These are phyloP conservation scores for Truncatella angustata DNA, from an alignment of 2,329 filamentous ascomycete genomes.

Conservation along the genomic window DNA sequence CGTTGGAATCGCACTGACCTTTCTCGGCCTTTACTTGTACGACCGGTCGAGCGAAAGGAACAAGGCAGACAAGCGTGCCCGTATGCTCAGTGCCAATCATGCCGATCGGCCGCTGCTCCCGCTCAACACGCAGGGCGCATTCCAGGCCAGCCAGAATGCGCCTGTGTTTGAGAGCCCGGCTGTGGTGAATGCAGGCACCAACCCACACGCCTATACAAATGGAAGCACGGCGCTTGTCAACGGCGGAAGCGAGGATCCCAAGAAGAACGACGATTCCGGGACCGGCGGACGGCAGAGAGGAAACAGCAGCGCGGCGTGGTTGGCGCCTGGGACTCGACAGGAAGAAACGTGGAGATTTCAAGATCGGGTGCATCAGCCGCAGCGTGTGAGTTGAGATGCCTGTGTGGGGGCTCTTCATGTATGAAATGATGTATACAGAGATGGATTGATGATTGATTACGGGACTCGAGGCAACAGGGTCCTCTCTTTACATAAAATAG, in stretches of 20 bases:
- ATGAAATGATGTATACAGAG: slow-evolving; percentile 5
- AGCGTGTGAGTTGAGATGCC: slow-evolving; percentile 1
- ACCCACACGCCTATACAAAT: slow-evolving; percentile 42
- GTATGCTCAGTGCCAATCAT: slow-evolving; percentile 57
- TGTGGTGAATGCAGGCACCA: slow-evolving; percentile 25
- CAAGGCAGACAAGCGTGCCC: slow-evolving; percentile 80
- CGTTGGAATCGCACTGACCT: slow-evolving; percentile 83
- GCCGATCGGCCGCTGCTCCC: slow-evolving; percentile 62
- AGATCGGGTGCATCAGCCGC: slow-evolving; percentile 31
- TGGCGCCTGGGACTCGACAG: slow-evolving; percentile 78
- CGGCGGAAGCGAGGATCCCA: slow-evolving; percentile 44
- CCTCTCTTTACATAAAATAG: neutral
- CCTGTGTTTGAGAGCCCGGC: slow-evolving; percentile 37
- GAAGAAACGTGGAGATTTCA: slow-evolving; percentile 75
- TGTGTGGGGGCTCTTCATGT: neutral
- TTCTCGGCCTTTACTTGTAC: slow-evolving; percentile 90
- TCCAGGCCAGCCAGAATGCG: slow-evolving; percentile 27
- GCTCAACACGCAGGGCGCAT: slow-evolving; percentile 46
- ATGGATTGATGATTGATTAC: slow-evolving; percentile 4
- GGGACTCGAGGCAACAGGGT: neutral
- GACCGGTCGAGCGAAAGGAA: slow-evolving; percentile 87
- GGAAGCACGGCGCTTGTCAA: slow-evolving; percentile 38
- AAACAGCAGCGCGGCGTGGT: slow-evolving; percentile 55
- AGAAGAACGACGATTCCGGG: slow-evolving; percentile 52
- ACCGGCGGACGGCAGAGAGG: slow-evolving; percentile 40